Evolutionary conservation across 768 basidiomycete species (phyloP), one percentile per base, ranked within the genome.

Genomic region (Trametes cingulata): DNA sequence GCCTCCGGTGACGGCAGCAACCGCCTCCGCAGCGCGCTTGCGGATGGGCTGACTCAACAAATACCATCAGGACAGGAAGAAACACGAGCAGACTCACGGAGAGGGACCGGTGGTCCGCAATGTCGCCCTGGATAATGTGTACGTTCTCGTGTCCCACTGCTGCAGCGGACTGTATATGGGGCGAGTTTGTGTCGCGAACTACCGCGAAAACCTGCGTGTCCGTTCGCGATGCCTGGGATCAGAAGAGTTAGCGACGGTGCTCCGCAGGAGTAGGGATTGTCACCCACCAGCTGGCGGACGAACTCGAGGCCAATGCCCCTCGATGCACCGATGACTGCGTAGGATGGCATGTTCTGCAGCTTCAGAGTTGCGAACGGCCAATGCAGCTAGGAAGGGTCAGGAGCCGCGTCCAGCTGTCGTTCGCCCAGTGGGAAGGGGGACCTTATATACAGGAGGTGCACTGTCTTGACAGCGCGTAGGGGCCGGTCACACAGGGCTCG

Each of bases 91-190:
- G 29, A 61, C 69, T 51, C 46, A 72, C 77, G 65, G 72, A 65
- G 40, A 78, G 52, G 1, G 71, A 65, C 8, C 36, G 33, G 33
- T 46, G 51, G 50, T 76, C 67, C 2, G 69, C 73, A 22, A 80
- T 68, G 58, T 80, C 77, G 3, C 72, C 73, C 58, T 75, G 60
- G 24, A 80, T 17, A 10, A 77, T 50, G 49, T 73, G 69, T 6
- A 80, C 60, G 48, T 77, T 75, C 6, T 49, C 24, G 19, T 47
- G 50, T 19, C 22, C 17, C 22, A 8, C 33, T 1, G 37, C 20
- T 10, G 50, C 35, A 5, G 8, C 20, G 36, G n/a, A 33, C 29
- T 33, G 4, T 10, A 33, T 13, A 33, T 37, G 50, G 19, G 37
- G 50, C 10, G 20, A 37, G 50, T 37, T 2, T 10, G 37, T 39